Conservation (phyloP, 345 rosid genomes). For the Lumnitzera racemosa region DNA sequence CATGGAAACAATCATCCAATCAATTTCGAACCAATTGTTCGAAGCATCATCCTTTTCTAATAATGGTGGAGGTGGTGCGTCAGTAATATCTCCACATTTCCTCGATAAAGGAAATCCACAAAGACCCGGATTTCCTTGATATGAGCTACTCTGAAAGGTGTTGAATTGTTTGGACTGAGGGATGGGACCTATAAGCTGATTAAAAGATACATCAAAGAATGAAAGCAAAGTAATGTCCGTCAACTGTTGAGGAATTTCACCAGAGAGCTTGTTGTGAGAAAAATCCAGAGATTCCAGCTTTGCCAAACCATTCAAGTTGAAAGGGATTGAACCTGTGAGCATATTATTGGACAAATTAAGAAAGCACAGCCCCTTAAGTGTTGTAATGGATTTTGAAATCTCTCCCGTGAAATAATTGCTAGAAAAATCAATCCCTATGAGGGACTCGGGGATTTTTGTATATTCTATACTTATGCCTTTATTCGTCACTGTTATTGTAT, state of each 20-base stretch:
- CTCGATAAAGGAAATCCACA: neutral
- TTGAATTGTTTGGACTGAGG: neutral
- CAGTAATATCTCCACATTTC: too few species aligned
- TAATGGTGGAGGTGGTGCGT: too few species aligned
- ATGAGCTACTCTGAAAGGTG: neutral
- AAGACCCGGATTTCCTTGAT: neutral
- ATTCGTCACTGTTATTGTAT: neutral
- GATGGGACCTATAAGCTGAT: neutral
- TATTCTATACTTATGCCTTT: neutral
- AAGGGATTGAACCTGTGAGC: neutral
- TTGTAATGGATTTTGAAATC: slow-evolving; percentile 8
- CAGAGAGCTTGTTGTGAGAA: too few species aligned
- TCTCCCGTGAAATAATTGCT: slow-evolving; percentile 9
- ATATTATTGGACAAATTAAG: slow-evolving; percentile 2
- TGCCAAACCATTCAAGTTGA: neutral
- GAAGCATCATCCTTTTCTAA: too few species aligned
- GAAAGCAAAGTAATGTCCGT: too few species aligned
- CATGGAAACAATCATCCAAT: too few species aligned
- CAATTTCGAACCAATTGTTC: too few species aligned
- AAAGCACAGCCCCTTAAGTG: neutral
- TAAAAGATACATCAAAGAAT: neutral
- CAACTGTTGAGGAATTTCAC: too few species aligned
- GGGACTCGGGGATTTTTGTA: neutral
- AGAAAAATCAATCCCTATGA: slow-evolving; percentile 1
- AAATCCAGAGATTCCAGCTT: neutral